Percentiles rank a stretch among this genome's conserved stretches.
Evolutionary conservation across 2,329 filamentous ascomycete genomes (phyloP).

Genomic region (Zymoseptoria crescenta): DNA sequence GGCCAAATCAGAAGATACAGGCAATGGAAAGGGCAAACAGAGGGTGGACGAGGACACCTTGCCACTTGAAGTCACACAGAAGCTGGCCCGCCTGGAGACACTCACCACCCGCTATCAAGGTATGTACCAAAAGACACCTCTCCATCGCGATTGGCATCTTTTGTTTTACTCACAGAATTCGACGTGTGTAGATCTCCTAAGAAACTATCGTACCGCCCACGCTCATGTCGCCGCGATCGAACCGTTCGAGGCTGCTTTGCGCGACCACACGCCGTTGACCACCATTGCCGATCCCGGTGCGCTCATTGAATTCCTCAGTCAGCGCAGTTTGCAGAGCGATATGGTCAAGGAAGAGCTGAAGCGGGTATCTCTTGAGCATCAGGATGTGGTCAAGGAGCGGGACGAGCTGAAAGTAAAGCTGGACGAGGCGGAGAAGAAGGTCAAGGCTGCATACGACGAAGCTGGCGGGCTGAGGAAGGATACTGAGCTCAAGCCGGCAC

Average conservation of each 20-base stretch:
- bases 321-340: slow-evolving; percentile 75
- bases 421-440: slow-evolving; percentile 58
- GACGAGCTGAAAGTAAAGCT: slow-evolving; percentile 71
- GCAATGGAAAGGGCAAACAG: slow-evolving; percentile 26
- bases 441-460: slow-evolving; percentile 57
- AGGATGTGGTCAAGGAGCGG: slow-evolving; percentile 48
- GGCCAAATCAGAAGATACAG: slow-evolving; percentile 19
- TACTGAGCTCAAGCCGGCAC: slow-evolving; percentile 1
- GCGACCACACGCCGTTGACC: slow-evolving; percentile 84
- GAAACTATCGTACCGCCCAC: slow-evolving; percentile 88
- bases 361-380: slow-evolving; percentile 55
- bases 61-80: slow-evolving; percentile 64
- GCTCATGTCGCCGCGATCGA: slow-evolving; percentile 79
- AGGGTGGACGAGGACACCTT: slow-evolving; percentile 44
- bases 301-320: slow-evolving; percentile 81
- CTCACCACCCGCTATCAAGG: slow-evolving; percentile 80
- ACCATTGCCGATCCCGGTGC: slow-evolving; percentile 80
- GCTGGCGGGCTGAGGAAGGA: slow-evolving; percentile 46
- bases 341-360: slow-evolving; percentile 95
- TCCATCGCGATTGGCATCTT: slow-evolving; percentile 22
- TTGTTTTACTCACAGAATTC: slow-evolving; percentile 24
- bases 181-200: slow-evolving; percentile 62
- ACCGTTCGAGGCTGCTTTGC: slow-evolving; percentile 81
- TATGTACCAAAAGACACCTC: slow-evolving; percentile 32
- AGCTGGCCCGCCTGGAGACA: slow-evolving; percentile 79